A percentile compares a stretch with the other conserved stretches of the same genome.
Evolutionary conservation across 2,329 filamentous ascomycete species (phyloP).

Genomic region (Xylariaceae sp.): DNA sequence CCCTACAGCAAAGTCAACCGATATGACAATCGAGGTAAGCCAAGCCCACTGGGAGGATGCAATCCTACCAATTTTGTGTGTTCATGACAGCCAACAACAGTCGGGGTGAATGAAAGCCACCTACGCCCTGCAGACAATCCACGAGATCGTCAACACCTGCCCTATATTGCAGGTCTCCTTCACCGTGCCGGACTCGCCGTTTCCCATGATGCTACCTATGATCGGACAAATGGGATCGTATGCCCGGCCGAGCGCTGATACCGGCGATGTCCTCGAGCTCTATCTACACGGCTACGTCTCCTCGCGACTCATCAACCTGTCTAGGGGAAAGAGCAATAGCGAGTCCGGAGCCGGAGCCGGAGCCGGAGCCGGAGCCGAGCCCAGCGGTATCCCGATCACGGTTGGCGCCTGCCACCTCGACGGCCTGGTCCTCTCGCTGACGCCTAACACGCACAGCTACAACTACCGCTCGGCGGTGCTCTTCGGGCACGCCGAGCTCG

Average conservation of each 20-base stretch:
- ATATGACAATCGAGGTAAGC: slow-evolving; percentile 56
- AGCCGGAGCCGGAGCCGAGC: slow-evolving; percentile 16
- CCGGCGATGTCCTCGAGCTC: slow-evolving; percentile 62
- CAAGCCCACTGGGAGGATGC: background rate
- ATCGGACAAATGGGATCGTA: slow-evolving; percentile 78
- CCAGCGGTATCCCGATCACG: slow-evolving; percentile 61
- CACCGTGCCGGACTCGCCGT: slow-evolving; percentile 56
- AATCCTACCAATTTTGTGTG: background rate
- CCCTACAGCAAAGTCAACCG: slow-evolving; percentile 62
- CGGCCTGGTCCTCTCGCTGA: slow-evolving; percentile 72
- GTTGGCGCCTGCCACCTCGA: slow-evolving; percentile 70
- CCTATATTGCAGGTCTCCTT: slow-evolving; percentile 78
- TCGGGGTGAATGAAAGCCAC: slow-evolving; percentile 42
- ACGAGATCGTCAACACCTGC: slow-evolving; percentile 67
- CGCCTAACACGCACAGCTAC: slow-evolving; percentile 75
- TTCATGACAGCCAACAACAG: slow-evolving; percentile 9
- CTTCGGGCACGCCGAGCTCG: slow-evolving; percentile 65
- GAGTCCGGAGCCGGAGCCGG: background rate
- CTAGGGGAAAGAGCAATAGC: slow-evolving; percentile 31
- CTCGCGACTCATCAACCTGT: slow-evolving; percentile 66
- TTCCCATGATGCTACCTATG: slow-evolving; percentile 77
- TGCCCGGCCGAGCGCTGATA: slow-evolving; percentile 51
- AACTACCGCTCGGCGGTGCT: slow-evolving; percentile 79
- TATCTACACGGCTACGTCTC: slow-evolving; percentile 85
- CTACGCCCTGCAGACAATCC: slow-evolving; percentile 69